Evolutionary conservation across 441 rosid species (phyloP), one percentile per base, ranked within the genome.

Genomic region (Gossypium davidsonii): DNA sequence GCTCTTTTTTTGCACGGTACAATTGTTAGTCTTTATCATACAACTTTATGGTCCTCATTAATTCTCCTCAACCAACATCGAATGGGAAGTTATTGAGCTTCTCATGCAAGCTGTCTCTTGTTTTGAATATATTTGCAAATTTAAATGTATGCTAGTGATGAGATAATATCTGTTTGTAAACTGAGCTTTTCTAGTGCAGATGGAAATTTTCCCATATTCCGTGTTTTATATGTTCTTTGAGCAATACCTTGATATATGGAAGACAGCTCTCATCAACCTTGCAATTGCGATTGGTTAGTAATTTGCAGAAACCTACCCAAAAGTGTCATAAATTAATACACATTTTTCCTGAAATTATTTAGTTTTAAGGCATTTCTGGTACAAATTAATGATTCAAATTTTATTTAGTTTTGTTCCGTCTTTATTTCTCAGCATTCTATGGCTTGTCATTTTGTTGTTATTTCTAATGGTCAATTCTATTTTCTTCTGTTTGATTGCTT

Each of bases 171-270:
- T 49, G 25, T 74, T 57, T 26, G 49, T 61, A 39, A 46, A 62
- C 48, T 34, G 77, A 21, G 23, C 52, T 63, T 75, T 73, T 72
- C 74, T 74, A 67, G 1, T 86, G 80, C 97, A 95, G 99, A 89
- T 95, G 80, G 95, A 95, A 79, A 89, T 93, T 68, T 95, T 91
- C 82, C 99, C 99, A 64, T 93, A 95, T 73, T 95, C 99, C 1
- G 99, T 95, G 48, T 95, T 95, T 76, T 95, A 95, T 78, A 95
- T 95, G 96, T 95, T 88, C 85, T 95, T 95, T 73, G 99, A 95
- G 85, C 99, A 95, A 81, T 95, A 95, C 80, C 97, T 95, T 76
- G 87, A 91, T 80, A 95, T 95, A 83, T 95, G 99, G 99, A 95
- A 65, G 87, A 93, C 91, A 11, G 98, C 99, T 58, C 74, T 95